Conservation (phyloP, 2,329 filamentous ascomycete genomes). For the Nemania serpens region DNA sequence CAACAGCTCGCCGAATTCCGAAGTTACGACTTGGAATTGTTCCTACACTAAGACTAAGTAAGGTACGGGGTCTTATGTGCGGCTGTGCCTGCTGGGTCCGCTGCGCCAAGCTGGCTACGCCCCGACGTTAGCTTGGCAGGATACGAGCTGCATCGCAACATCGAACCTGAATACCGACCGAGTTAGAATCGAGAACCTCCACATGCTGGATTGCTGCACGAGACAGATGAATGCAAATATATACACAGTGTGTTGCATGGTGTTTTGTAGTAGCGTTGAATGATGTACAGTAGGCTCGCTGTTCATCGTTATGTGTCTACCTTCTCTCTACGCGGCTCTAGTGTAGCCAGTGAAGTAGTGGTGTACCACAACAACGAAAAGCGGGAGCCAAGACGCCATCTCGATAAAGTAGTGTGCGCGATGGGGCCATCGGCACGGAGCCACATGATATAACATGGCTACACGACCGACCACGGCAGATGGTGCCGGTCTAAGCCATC, state of each 20-base stretch:
- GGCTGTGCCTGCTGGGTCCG: background rate
- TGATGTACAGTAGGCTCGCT: background rate
- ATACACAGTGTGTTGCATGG: background rate
- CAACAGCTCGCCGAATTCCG: too few relatives aligned
- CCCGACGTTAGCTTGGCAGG: background rate
- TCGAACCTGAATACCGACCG: too few relatives aligned
- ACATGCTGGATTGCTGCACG: too few relatives aligned
- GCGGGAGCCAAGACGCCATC: slow-evolving; percentile 25
- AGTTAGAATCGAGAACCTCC: too few relatives aligned
- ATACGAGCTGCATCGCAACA: background rate
- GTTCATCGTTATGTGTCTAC: too few relatives aligned
- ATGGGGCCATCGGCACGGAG: slow-evolving; percentile 14
- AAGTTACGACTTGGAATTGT: too few relatives aligned
- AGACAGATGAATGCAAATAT: too few relatives aligned
- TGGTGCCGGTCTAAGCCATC: slow-evolving; percentile 7
- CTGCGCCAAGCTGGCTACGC: slow-evolving; percentile 12
- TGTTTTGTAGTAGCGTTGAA: background rate
- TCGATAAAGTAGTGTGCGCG: background rate
- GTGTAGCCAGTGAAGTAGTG: background rate
- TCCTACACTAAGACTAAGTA: too few relatives aligned
- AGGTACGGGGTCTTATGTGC: too few relatives aligned
- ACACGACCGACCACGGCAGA: background rate
- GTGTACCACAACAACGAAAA: background rate
- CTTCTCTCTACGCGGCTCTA: too few relatives aligned
- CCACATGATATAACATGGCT: slow-evolving; percentile 4